Base-by-base conservation (phyloP, 106 monocot species). In the Phalaenopsis equestris region DNA sequence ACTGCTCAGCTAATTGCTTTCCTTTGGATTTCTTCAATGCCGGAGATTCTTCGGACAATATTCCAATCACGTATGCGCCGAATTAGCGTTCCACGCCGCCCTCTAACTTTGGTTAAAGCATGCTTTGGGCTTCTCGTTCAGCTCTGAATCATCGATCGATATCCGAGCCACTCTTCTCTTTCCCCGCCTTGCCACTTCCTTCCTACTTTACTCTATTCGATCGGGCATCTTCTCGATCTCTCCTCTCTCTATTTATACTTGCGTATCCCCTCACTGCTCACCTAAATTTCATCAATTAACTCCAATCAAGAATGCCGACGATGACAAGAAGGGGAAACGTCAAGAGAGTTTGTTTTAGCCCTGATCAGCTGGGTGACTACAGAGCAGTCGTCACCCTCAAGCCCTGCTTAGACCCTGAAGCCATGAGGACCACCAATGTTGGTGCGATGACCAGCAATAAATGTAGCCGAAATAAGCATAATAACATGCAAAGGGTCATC, bases 1-100 rank as follows among this genome's bases (percentile, higher is more conserved):
- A 24, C 64, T 65, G 64, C 64, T 65, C 64, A 24, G 64, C 24
- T 65, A 21, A 21, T 24, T 65, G 14, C 52, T 52, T 52, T 52
- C 1, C 52, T 52, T 30, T 52, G 52, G 52, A 52, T 65, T 75
- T 41, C 12, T 75, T 75, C 45, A 46, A 75, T 75, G 75, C 75
- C 46, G 45, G 75, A 75, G 75, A 75, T 75, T 75, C 75, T 75
- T 47, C 18, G n/a, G 45, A 45, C 75, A 75, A 75, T 1, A 45
- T 47, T 75, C 75, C 75, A 75, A 45, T 45, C 75, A 75, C 38
- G 23, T 45, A 72, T 30, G 10, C 4, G 75, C 43, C 75, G 46
- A 75, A 45, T 45, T 45, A 45, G 42, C 46, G 43, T 75, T 75
- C 75, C 43, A 72, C 72, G 72, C 72, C 24, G 72, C 72, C 75